These are phyloP conservation scores for Fusarium brachygibbosum DNA, from an alignment of 2,329 filamentous ascomycete genomes.

Conservation along the genomic window DNA sequence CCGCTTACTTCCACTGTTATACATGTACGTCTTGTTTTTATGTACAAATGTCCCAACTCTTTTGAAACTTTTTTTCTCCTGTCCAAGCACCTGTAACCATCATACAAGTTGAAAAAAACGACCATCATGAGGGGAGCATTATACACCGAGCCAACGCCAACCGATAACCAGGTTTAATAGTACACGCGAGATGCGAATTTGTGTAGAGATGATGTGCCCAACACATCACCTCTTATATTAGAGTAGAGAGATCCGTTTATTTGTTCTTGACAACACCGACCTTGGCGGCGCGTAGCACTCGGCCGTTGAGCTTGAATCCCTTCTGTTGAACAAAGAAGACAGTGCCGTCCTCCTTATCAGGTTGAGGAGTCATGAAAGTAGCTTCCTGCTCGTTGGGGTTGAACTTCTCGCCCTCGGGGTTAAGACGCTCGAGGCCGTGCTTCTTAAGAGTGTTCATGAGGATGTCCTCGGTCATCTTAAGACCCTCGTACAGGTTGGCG, in stretches of 20 bases:
- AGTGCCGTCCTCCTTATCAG: conserved; percentile 88
- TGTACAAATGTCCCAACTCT: conserved; percentile 45
- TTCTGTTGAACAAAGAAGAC: conserved; percentile 96
- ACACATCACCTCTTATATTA: conserved; percentile 20
- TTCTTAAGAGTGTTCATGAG: conserved; percentile 90
- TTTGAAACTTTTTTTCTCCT: conserved; percentile 35
- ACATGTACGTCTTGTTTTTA: conserved; percentile 43
- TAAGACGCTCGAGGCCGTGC: conserved; percentile 92
- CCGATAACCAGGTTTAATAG: conserved; percentile 50
- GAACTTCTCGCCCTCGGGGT: conserved; percentile 88
- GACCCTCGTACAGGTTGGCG: conserved; percentile 83
- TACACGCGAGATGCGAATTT: conserved; percentile 50
- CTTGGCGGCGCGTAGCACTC: conserved; percentile 91
- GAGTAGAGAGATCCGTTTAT: conserved; percentile 49
- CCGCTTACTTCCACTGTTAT: conserved; percentile 37
- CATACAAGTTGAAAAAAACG: conserved; percentile 36
- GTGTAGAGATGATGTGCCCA: conserved; percentile 17
- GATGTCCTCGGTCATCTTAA: conserved; percentile 95
- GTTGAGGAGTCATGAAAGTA: conserved; percentile 90
- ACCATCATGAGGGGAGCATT: conserved; percentile 63
- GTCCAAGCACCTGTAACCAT: conserved; percentile 41
- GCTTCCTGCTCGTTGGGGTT: conserved; percentile 98
- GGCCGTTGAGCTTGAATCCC: conserved; percentile 93
- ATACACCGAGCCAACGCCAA: conserved; percentile 58
- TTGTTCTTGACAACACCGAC: conserved; percentile 94